A percentile compares a stretch with the other conserved stretches of the same genome.
These are phyloP conservation scores for Ogataea siamensis DNA, from an alignment of 805 yeast genomes.

Conservation along the genomic window DNA sequence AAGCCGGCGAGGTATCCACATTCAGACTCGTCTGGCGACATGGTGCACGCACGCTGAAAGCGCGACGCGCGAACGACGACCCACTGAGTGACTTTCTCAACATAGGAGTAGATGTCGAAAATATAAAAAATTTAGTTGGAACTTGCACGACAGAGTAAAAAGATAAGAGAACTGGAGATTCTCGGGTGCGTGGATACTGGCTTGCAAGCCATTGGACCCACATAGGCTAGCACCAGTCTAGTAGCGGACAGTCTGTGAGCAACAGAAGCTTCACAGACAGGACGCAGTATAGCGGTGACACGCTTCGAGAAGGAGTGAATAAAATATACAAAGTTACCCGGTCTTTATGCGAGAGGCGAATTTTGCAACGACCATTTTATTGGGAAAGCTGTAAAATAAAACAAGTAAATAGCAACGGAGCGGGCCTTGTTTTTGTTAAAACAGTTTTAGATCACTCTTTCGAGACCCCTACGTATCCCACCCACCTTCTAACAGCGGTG, in stretches of 20 bases:
- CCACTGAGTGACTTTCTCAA: slow-evolving; percentile 2
- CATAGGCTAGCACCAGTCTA: too few species aligned
- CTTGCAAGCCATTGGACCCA: too few species aligned
- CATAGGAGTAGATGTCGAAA: slow-evolving; percentile 4
- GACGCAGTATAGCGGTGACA: too few species aligned
- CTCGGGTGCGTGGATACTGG: too few species aligned
- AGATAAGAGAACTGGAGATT: not conserved
- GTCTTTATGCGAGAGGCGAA: slow-evolving; percentile 12
- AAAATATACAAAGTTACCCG: slow-evolving; percentile 11
- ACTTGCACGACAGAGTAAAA: slow-evolving; percentile 2
- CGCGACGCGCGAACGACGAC: slow-evolving; percentile 2
- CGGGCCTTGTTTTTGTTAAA: slow-evolving; percentile 13
- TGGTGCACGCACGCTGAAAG: slow-evolving; percentile 7
- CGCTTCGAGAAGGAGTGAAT: not conserved
- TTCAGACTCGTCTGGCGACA: slow-evolving; percentile 12
- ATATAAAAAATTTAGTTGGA: slow-evolving; percentile 7
- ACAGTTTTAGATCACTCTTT: slow-evolving; percentile 10
- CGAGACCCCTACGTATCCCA: slow-evolving; percentile 1
- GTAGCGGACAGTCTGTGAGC: too few species aligned
- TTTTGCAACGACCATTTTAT: slow-evolving; percentile 17
- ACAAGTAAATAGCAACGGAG: slow-evolving; percentile 19
- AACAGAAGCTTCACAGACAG: too few species aligned
- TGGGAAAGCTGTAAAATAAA: slow-evolving; percentile 18
- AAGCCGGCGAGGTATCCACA: slow-evolving; percentile 2
- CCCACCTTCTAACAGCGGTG: slow-evolving; percentile 7